A percentile compares a stretch with the other conserved stretches of the same genome.
Evolutionary conservation across 2,329 filamentous ascomycete genomes (phyloP).

Genomic region (Neopestalotiopsis sp.): DNA sequence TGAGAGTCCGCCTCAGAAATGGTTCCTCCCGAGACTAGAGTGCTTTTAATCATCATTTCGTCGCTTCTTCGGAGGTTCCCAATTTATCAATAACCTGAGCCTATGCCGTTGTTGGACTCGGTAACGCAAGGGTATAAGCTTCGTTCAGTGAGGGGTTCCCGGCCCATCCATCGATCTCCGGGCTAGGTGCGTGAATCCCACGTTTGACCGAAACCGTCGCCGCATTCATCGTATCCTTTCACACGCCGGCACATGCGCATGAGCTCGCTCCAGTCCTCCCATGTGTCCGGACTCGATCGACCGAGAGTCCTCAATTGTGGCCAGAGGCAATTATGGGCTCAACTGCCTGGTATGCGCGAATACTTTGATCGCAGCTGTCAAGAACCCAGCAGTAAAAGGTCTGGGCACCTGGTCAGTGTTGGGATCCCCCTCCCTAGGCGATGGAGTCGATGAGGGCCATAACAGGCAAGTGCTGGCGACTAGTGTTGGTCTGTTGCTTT

Average conservation of each 20-base stretch:
- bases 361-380: neutral
- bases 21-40: neutral
- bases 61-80: slow-evolving; percentile 9
- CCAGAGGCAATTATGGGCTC: neutral
- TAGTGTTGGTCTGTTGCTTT: slow-evolving; percentile 8
- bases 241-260: neutral
- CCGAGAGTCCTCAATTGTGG: no score
- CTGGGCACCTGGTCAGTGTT: neutral
- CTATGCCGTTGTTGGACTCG: slow-evolving; percentile 5
- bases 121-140: neutral
- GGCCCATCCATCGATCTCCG: neutral
- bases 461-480: slow-evolving; percentile 16
- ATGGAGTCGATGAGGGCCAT: neutral
- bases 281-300: neutral
- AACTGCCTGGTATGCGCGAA: neutral
- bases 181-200: neutral
- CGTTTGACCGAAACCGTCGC: neutral
- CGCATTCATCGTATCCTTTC: neutral
- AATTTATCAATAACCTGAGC: slow-evolving; percentile 4
- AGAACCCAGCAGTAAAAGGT: neutral
- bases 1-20: neutral
- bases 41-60: slow-evolving; percentile 7
- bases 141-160: neutral
- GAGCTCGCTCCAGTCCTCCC: neutral
- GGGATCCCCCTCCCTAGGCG: neutral